phyloP scores from a whole-genome alignment of 2,329 filamentous ascomycete species.

The Dothidotthia symphoricarpi region DNA sequence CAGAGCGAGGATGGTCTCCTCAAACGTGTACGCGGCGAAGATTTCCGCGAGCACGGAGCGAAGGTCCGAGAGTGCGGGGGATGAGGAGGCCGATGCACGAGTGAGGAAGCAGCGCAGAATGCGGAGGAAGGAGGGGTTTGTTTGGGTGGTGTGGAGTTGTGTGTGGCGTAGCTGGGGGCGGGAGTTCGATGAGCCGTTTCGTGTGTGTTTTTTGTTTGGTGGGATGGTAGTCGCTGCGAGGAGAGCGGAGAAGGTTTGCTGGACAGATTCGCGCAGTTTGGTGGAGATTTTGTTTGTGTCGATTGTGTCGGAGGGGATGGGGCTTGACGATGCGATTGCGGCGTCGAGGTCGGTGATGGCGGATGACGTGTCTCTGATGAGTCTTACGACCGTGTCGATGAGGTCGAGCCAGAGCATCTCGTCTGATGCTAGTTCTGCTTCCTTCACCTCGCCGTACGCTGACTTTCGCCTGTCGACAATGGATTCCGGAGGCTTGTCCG shows the following conservation, averaged over 20 bases:
- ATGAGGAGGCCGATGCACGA: slow-evolving; percentile 69
- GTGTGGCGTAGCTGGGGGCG: slow-evolving; percentile 26
- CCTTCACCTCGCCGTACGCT: slow-evolving; percentile 47
- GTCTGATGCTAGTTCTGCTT: slow-evolving; percentile 59
- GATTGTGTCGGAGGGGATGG: slow-evolving; percentile 31
- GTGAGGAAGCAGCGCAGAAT: slow-evolving; percentile 86
- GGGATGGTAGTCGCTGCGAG: slow-evolving; percentile 63
- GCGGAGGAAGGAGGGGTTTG: slow-evolving; percentile 76
- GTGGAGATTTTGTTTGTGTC: slow-evolving; percentile 63
- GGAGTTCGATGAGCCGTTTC: slow-evolving; percentile 16
- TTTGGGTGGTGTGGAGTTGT: slow-evolving; percentile 39
- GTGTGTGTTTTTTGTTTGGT: slow-evolving; percentile 13
- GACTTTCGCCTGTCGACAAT: slow-evolving; percentile 43
- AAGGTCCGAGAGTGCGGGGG: slow-evolving; percentile 83
- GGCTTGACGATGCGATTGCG: slow-evolving; percentile 25
- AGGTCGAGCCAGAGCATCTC: slow-evolving; percentile 66
- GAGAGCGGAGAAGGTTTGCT: slow-evolving; percentile 85
- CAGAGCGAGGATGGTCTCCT: slow-evolving; percentile 81
- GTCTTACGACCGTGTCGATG: slow-evolving; percentile 60
- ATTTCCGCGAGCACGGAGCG: slow-evolving; percentile 82
- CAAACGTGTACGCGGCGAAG: slow-evolving; percentile 93
- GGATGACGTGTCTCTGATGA: slow-evolving; percentile 46
- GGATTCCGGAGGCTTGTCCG: slow-evolving; percentile 34
- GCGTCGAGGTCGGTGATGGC: slow-evolving; percentile 49
- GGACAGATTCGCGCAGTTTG: slow-evolving; percentile 74